These are phyloP conservation scores for Daldinia childiae DNA, from an alignment of 495 filamentous ascomycete species.

Conservation along the genomic window DNA sequence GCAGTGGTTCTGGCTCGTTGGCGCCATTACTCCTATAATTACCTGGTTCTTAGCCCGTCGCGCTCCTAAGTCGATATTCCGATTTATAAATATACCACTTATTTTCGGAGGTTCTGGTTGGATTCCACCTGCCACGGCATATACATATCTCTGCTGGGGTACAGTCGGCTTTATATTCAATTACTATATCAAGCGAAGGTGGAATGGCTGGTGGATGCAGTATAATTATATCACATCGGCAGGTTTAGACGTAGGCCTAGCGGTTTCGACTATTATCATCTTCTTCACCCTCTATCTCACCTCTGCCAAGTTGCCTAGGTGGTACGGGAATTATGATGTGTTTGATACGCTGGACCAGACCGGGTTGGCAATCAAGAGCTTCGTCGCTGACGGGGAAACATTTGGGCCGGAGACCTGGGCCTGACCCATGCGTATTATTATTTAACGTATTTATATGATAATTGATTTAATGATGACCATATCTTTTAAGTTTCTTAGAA, in stretches of 20 bases:
- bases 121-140: conserved; percentile 72
- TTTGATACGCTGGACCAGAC: conserved; percentile 52
- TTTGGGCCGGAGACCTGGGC: conserved; percentile 59
- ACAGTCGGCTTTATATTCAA: conserved; percentile 73
- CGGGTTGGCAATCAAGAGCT: conserved; percentile 47
- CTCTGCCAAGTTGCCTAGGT: conserved; percentile 61
- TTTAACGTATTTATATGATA: neutral
- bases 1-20: conserved; percentile 75
- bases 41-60: conserved; percentile 69
- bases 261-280: conserved; percentile 72
- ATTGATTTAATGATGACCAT: neutral
- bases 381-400: conserved; percentile 50
- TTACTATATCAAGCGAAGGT: conserved; percentile 68
- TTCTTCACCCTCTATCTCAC: conserved; percentile 73
- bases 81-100: conserved; percentile 67
- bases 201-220: conserved; percentile 77
- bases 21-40: conserved; percentile 66
- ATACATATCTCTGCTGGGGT: conserved; percentile 76
- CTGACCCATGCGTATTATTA: conserved; percentile 20
- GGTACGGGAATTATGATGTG: conserved; percentile 71
- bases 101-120: conserved; percentile 70
- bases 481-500: neutral
- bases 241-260: conserved; percentile 73
- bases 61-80: conserved; percentile 59
- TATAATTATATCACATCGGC: conserved; percentile 83